Evolutionary conservation across 257 asterid species (phyloP).

Genomic region (Leptodermis oblonga): DNA sequence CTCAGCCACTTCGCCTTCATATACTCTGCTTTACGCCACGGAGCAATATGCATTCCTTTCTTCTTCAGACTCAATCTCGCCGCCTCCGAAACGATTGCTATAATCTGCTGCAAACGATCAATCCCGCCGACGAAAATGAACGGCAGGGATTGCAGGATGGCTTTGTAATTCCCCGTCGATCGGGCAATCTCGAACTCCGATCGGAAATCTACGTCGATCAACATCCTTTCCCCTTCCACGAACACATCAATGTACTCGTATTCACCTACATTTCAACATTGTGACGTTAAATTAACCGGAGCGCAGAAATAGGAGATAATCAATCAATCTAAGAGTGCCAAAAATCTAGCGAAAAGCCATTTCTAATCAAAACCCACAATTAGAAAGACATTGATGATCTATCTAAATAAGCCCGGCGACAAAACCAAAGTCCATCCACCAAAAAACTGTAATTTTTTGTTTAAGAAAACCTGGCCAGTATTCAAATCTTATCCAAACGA

Average conservation of each 20-base stretch:
- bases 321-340: background rate
- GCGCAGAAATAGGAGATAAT: background rate
- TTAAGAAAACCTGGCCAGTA: background rate
- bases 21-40: constrained; percentile 91
- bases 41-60: constrained; percentile 94
- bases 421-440: background rate
- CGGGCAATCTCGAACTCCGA: constrained; percentile 90
- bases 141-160: constrained; percentile 61
- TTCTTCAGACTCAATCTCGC: constrained; percentile 73
- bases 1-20: constrained; percentile 80
- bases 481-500: background rate
- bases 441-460: background rate
- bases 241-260: constrained; percentile 85
- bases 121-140: constrained; percentile 69
- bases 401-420: background rate
- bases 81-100: constrained; percentile 70
- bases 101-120: constrained; percentile 76
- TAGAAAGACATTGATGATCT: background rate
- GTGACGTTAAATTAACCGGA: background rate
- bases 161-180: constrained; percentile 60
- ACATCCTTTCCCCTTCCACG: constrained; percentile 51
- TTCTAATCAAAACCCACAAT: background rate
- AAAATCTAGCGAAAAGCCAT: background rate
- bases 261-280: constrained; percentile 42
- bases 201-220: constrained; percentile 82